A percentile compares a stretch with the other conserved stretches of the same genome.
These are phyloP conservation scores for Neoboletus brunneissimus DNA, from an alignment of 768 basidiomycete genomes.

Conservation along the genomic window DNA sequence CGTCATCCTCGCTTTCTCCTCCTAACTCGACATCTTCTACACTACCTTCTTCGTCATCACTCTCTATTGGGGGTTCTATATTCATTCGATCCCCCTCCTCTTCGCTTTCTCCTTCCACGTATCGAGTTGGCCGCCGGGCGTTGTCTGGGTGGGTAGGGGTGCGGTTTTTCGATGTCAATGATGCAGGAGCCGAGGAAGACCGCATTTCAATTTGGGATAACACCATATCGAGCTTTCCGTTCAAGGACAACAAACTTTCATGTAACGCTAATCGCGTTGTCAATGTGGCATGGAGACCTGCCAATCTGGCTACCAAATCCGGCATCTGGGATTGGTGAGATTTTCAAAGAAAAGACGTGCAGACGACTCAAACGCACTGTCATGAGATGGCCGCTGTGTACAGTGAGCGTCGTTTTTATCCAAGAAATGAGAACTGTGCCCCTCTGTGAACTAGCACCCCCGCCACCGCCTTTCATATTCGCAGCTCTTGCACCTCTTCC, in stretches of 20 bases:
- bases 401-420: constrained; percentile 77
- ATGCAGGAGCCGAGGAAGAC: constrained; percentile 64
- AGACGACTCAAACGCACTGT: constrained; percentile 57
- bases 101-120: constrained; percentile 81
- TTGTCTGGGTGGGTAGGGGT: constrained; percentile 36
- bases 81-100: constrained; percentile 61
- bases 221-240: constrained; percentile 90
- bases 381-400: constrained; percentile 91
- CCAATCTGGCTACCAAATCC: constrained; percentile 82
- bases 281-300: constrained; percentile 79
- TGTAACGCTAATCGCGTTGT: constrained; percentile 78
- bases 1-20: constrained; percentile 54
- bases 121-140: constrained; percentile 45
- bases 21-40: constrained; percentile 78
- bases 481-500: constrained; percentile 69
- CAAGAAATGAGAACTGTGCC: constrained; percentile 67
- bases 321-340: constrained; percentile 63
- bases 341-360: background rate
- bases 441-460: constrained; percentile 76
- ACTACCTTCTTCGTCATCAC: constrained; percentile 67
- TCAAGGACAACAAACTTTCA: constrained; percentile 79
- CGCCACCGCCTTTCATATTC: constrained; percentile 75
- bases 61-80: constrained; percentile 59
- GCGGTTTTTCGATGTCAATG: constrained; percentile 43
- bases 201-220: constrained; percentile 91